These are phyloP conservation scores for Beauveria medogensis DNA, from an alignment of 2,329 filamentous ascomycete species.

Conservation along the genomic window DNA sequence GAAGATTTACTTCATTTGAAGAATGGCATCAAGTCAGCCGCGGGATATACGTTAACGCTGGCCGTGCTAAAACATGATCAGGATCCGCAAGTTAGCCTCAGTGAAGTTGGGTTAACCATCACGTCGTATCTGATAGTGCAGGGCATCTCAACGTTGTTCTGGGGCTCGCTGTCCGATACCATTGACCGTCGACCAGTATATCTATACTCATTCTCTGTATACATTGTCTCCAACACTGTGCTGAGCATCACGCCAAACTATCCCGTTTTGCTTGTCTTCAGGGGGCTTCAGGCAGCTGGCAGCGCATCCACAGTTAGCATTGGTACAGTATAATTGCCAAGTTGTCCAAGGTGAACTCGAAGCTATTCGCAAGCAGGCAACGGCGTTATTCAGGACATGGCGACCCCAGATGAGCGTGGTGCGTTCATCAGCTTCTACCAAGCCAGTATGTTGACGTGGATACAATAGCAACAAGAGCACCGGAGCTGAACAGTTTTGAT, in stretches of 20 bases:
- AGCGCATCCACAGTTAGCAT: conserved; percentile 40
- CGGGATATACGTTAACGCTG: not conserved
- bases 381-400: conserved; percentile 25
- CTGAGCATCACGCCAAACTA: conserved; percentile 38
- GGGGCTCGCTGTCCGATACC: conserved; percentile 39
- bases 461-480: not conserved
- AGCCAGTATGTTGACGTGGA: conserved; percentile 18
- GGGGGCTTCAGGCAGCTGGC: conserved; percentile 38
- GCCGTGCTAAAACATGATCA: conserved; percentile 2
- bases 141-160: conserved; percentile 40
- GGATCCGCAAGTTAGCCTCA: conserved; percentile 23
- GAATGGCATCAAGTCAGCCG: not conserved
- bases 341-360: not conserved
- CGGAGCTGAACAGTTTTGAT: not conserved
- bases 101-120: conserved; percentile 31
- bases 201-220: conserved; percentile 37
- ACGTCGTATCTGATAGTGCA: conserved; percentile 43
- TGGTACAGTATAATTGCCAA: conserved; percentile 20
- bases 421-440: conserved; percentile 24
- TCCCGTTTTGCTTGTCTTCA: conserved; percentile 34
- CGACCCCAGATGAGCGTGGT: conserved; percentile 19
- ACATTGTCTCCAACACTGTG: conserved; percentile 37
- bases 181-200: conserved; percentile 38
- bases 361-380: conserved; percentile 17
- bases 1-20: not conserved